A percentile compares a stretch with the other conserved stretches of the same genome.
Conservation (phyloP, 495 filamentous ascomycete genomes). For the Jackrogersella multiformis region DNA sequence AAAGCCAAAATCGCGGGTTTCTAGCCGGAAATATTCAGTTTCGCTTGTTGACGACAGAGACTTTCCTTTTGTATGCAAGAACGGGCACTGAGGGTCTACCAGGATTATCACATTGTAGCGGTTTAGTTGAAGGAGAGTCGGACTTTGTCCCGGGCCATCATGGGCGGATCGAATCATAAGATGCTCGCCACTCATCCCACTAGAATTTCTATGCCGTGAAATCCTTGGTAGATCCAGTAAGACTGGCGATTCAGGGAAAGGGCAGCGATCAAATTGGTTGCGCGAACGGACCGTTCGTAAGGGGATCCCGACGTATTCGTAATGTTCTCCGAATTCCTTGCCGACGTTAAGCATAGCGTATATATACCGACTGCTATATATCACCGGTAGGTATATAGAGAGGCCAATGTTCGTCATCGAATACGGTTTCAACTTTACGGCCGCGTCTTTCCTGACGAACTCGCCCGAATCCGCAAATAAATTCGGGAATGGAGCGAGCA, state of each 20-base stretch:
- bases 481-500: not conserved
- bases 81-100: not conserved
- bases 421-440: not conserved
- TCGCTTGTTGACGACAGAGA: not conserved
- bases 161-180: slow-evolving; percentile 2
- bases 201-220: not conserved
- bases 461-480: not conserved
- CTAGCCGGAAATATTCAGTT: not conserved
- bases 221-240: not conserved
- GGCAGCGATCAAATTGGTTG: not conserved
- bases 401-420: not conserved
- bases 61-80: not conserved
- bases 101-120: slow-evolving; percentile 1
- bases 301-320: not conserved
- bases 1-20: not conserved
- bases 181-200: not conserved
- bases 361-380: not conserved
- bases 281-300: not conserved
- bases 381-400: slow-evolving; percentile 5
- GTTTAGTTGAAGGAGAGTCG: not conserved
- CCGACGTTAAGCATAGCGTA: slow-evolving; percentile 3
- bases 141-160: not conserved
- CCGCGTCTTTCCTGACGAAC: not conserved
- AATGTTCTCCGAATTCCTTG: not conserved
- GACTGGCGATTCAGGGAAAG: not conserved